These are phyloP conservation scores for barrel medic (Medicago truncatula) DNA, from an alignment of 306 rosid genomes.

Conservation along the genomic window DNA sequence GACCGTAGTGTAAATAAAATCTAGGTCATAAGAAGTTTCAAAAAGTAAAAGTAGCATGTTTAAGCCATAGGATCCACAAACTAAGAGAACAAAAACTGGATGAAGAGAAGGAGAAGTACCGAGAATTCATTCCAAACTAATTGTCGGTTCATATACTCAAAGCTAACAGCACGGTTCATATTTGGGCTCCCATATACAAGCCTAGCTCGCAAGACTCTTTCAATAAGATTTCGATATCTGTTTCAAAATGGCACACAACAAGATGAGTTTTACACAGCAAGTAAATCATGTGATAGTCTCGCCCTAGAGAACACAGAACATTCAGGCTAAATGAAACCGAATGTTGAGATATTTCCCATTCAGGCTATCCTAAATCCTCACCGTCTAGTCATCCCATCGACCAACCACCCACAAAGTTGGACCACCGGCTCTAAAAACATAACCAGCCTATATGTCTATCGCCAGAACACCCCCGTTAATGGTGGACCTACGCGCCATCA, in stretches of 20 bases:
- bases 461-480: too few relatives aligned
- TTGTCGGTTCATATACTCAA: conserved; percentile 98
- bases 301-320: conserved; percentile 33
- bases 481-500: too few relatives aligned
- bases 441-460: neutral
- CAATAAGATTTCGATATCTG: conserved; percentile 94
- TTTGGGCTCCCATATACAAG: conserved; percentile 96
- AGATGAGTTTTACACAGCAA: conserved; percentile 12
- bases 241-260: conserved; percentile 40
- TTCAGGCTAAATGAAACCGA: conserved; percentile 10
- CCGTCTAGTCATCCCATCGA: neutral
- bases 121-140: conserved; percentile 99
- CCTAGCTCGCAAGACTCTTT: conserved; percentile 91
- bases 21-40: neutral
- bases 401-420: neutral
- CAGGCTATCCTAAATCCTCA: neutral
- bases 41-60: neutral
- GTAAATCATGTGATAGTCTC: conserved; percentile 28
- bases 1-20: neutral
- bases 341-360: neutral
- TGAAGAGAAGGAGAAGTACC: conserved; percentile 51
- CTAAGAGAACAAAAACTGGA: conserved; percentile 15
- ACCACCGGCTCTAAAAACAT: neutral
- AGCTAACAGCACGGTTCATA: conserved; percentile 99
- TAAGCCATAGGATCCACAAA: conserved; percentile 13